Evolutionary conservation across 345 rosid genomes (phyloP), one percentile per base, ranked within the genome.

Genomic region (Eucalyptus marginata): DNA sequence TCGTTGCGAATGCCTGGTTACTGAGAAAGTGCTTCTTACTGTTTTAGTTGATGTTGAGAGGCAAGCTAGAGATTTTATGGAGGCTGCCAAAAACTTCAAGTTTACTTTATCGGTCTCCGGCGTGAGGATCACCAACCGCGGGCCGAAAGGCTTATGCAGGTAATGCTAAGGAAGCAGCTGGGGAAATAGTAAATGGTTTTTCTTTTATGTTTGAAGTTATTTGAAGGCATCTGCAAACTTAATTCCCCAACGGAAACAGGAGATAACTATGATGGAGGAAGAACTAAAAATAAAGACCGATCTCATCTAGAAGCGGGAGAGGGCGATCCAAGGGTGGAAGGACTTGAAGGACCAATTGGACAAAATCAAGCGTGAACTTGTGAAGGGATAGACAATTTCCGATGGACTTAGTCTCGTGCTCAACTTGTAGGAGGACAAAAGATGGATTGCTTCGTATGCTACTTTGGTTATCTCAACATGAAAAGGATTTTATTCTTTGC

Each of bases 41-140:
- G 18, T 14, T 71, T 52, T 52, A 88, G 91, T 90, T 90, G 99
- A 96, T 90, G 99, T 95, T 88, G 99, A 95, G 92, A 94, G 96
- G 87, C 97, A 96, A 54, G 98, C 98, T 15, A 94, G 99, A 91
- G 97, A 98, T 85, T 98, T 98, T 92, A 98, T 96, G 98, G 98
- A 96, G 94, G 99, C 98, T 88, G 99, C 98, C 52, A 97, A 98
- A 96, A 95, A 94, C 97, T 96, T 84, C 98, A 97, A 91, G 93
- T 95, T 62, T 93, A 97, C 88, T 95, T 98, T 86, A 92, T 95
- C 89, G 92, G 97, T 29, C 94, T 98, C 86, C 97, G 95, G 71
- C 94, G 97, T 31, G 95, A 95, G 90, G 95, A 94, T 86, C 93
- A 91, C 94, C 96, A n/a, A 93, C 95, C 15, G 92, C 64, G 88